Evolutionary conservation across 2,329 filamentous ascomycete genomes (phyloP), one percentile per base, ranked within the genome.

Genomic region (Microascus cirrosus): DNA sequence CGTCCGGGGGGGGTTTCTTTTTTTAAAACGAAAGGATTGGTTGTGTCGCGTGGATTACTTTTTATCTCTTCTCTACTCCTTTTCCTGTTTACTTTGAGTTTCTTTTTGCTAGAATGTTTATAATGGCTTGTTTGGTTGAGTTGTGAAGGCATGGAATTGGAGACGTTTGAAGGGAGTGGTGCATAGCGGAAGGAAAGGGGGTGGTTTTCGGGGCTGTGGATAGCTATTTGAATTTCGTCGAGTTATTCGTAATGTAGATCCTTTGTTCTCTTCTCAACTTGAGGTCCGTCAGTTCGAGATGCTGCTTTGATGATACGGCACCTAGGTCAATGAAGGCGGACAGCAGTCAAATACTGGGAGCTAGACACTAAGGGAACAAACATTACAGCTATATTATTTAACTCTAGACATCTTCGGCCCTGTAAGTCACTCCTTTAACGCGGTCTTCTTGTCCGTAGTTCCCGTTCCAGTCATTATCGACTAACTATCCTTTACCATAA

Each of bases 11-110:
- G 45, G 18, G 64, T 62, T 63, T 42, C 36, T 58, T n/a, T 12
- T 48, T 54, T 42, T 34, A 51, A 36, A 25, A 51, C 51, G 57
- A 22, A 42, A 57, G 55, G 50, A 20, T 18, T 51, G 55, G 10
- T 54, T 54, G 20, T 18, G 42, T 34, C 35, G 54, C 62, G 56
- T 60, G 59, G 61, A 55, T 59, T 61, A n/a, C 15, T 61, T 45
- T 55, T 59, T 59, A 54, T 53, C 54, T 57, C 59, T 45, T 59
- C 57, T 51, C 58, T 55, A 52, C 58, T 61, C 60, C 59, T 54
- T 59, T 54, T 58, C 39, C 61, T 58, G 60, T 59, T 59, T 60
- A 62, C 62, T 58, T 58, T 42, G 61, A 59, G 60, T 64, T 62
- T 56, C 61, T 35, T 61, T 63, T 50, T 50, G 45, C 45, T 50